These are phyloP conservation scores for Chrysophaeum taylorii DNA, from an alignment of 352 stramenopile genomes.

Conservation along the genomic window DNA sequence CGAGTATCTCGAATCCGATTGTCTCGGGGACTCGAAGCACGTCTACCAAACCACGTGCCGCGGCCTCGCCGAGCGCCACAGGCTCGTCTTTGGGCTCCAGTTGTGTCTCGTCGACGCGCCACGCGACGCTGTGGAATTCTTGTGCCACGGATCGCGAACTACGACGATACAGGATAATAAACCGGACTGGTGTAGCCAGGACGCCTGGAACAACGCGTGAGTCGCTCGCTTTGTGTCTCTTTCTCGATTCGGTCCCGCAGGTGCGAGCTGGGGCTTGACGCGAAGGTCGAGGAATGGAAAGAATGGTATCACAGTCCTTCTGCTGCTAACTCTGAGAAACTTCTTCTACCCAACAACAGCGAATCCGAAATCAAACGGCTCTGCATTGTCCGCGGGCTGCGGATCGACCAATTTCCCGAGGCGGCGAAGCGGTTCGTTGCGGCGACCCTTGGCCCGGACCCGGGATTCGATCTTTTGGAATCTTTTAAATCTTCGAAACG, in stretches of 20 bases:
- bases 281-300: conserved; percentile 39
- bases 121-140: conserved; percentile 81
- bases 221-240: too few species aligned
- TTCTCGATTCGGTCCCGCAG: too few species aligned
- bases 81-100: conserved; percentile 86
- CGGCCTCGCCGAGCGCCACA: conserved; percentile 87
- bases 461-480: too few species aligned
- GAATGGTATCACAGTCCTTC: conserved; percentile 56
- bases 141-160: conserved; percentile 81
- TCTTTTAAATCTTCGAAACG: too few species aligned
- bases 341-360: too few species aligned
- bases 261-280: too few species aligned
- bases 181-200: too few species aligned
- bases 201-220: too few species aligned
- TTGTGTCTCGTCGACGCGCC: too few species aligned
- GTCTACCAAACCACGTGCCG: conserved; percentile 87
- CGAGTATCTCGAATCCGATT: conserved; percentile 80
- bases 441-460: conserved; percentile 70
- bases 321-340: conserved; percentile 78
- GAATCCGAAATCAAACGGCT: conserved; percentile 83
- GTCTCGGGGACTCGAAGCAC: conserved; percentile 78
- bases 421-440: conserved; percentile 75
- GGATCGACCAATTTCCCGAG: conserved; percentile 76
- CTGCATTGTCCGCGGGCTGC: conserved; percentile 78
- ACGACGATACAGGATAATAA: too few species aligned